Conservation (phyloP, 31 red algal species). For the Porphyra umbilicalis region DNA sequence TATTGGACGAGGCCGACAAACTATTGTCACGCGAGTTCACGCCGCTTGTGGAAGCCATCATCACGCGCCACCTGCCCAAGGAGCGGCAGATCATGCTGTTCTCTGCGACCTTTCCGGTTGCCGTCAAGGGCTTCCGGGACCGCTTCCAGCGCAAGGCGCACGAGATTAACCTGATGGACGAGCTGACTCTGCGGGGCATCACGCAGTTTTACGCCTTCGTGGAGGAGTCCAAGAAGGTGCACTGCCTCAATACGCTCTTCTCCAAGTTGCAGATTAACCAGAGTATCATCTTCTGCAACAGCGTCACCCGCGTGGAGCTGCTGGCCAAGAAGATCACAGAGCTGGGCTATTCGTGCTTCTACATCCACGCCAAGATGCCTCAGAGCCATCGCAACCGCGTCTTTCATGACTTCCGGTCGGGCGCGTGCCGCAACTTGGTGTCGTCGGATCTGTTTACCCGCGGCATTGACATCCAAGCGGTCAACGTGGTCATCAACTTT, state of each 20-base stretch:
- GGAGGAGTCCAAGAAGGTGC: conserved; percentile 86
- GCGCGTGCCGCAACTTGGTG: conserved; percentile 88
- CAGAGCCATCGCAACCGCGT: conserved; percentile 88
- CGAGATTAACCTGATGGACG: conserved; percentile 96
- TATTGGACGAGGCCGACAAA: conserved; percentile 89
- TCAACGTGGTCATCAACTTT: conserved; percentile 98
- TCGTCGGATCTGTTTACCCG: conserved; percentile 91
- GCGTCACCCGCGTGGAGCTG: conserved; percentile 78
- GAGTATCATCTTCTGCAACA: conserved; percentile 96
- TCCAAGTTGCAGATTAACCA: conserved; percentile 93
- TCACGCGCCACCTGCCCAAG: conserved; percentile 51
- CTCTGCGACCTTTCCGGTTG: conserved; percentile 88
- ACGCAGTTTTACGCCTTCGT: conserved; percentile 95
- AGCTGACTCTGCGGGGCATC: conserved; percentile 82
- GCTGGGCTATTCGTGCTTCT: conserved; percentile 92
- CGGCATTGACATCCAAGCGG: conserved; percentile 93
- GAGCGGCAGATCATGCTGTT: conserved; percentile 84
- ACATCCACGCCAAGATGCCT: conserved; percentile 93
- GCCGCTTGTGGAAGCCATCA: conserved; percentile 61
- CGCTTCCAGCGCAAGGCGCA: conserved; percentile 64
- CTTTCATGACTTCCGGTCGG: conserved; percentile 93
- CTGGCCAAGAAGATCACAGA: conserved; percentile 91
- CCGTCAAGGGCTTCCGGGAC: conserved; percentile 87
- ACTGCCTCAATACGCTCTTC: conserved; percentile 89
- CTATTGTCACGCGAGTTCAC: conserved; percentile 74